phyloP scores from a whole-genome alignment of 176 grass and related monocot species.

The Poa pratensis region DNA sequence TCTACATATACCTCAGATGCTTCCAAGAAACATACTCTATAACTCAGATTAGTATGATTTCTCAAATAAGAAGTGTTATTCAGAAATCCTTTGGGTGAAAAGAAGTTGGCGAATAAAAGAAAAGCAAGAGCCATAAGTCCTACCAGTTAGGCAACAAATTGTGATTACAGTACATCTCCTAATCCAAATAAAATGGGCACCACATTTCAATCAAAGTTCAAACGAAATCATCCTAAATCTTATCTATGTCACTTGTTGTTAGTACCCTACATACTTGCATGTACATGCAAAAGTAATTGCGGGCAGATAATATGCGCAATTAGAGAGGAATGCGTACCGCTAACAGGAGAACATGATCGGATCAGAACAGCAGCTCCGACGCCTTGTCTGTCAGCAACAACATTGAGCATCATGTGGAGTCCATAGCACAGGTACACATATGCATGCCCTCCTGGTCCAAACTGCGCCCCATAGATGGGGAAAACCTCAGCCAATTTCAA shows the following conservation, averaged over 20 bases:
- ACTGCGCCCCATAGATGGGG: conserved; percentile 42
- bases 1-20: not conserved
- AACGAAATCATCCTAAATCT: not conserved
- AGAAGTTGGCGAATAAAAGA: not conserved
- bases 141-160: not conserved
- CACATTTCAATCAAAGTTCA: not conserved
- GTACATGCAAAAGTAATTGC: not conserved
- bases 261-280: not conserved
- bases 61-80: conserved; percentile 4
- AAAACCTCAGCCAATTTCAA: not conserved
- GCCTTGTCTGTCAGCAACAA: conserved; percentile 85
- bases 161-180: not conserved
- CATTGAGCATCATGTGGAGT: conserved; percentile 96
- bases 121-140: not conserved
- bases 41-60: not conserved
- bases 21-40: not conserved
- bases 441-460: conserved; percentile 86
- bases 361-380: conserved; percentile 86
- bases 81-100: not conserved
- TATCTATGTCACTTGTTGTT: not conserved
- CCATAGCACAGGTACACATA: conserved; percentile 96
- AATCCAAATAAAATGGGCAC: not conserved
- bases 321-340: conserved; percentile 42
- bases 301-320: not conserved
- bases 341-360: conserved; percentile 80